Conservation (phyloP, 2,329 filamentous ascomycete species). For the Aspergillus alliaceus region DNA sequence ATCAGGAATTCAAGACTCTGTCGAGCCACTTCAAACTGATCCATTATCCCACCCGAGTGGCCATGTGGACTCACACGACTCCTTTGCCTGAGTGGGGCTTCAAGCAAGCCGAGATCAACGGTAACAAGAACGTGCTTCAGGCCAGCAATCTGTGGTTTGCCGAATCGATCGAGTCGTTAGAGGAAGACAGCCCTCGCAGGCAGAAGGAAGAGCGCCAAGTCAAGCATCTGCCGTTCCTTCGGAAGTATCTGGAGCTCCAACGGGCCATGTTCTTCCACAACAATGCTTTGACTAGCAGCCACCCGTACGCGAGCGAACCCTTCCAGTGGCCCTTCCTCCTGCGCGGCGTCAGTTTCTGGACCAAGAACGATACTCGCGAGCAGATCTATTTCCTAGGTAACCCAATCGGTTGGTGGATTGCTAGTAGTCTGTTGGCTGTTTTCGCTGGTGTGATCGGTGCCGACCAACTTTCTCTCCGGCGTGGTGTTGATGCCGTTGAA, state of each 20-base stretch:
- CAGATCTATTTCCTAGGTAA: conserved; percentile 99
- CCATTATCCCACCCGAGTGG: conserved; percentile 91
- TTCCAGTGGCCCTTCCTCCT: conserved; percentile 98
- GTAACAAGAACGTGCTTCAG: conserved; percentile 90
- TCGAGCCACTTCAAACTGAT: conserved; percentile 94
- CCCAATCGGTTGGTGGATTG: conserved; percentile 95
- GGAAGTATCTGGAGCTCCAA: conserved; percentile 95
- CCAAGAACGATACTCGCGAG: conserved; percentile 87
- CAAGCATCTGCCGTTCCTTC: conserved; percentile 82
- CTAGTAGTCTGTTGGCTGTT: conserved; percentile 86
- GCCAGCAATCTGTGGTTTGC: conserved; percentile 93
- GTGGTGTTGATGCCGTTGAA: conserved; percentile 90
- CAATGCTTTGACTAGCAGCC: conserved; percentile 93
- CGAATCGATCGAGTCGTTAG: conserved; percentile 83
- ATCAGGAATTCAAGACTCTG: conserved; percentile 84
- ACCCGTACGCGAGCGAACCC: conserved; percentile 91
- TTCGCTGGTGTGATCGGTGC: conserved; percentile 89
- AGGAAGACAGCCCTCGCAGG: conserved; percentile 69
- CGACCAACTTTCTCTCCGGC: conserved; percentile 88
- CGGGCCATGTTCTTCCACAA: conserved; percentile 99
- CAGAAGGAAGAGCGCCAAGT: conserved; percentile 74
- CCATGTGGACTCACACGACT: conserved; percentile 97
- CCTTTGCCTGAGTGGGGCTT: conserved; percentile 96
- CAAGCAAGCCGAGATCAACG: conserved; percentile 98
- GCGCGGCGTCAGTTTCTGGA: conserved; percentile 98